phyloP scores from a whole-genome alignment of 345 rosid species.

The Excoecaria cochinchinensis region DNA sequence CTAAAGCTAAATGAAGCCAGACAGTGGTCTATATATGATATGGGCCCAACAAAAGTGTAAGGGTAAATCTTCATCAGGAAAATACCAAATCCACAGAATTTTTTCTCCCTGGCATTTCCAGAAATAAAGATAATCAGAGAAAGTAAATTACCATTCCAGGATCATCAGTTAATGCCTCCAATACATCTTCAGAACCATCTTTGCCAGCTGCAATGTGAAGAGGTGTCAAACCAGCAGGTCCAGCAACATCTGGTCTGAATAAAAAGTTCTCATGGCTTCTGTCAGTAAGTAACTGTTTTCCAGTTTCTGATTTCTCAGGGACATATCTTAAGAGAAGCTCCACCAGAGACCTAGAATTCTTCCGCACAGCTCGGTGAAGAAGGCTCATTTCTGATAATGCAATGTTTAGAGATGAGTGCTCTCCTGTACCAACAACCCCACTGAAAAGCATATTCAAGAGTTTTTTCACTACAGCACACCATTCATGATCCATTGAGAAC shows the following conservation, averaged over 20 bases:
- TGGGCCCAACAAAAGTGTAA: background rate
- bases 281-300: constrained; percentile 17
- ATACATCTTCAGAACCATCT: constrained; percentile 89
- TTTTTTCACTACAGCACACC: constrained; percentile 91
- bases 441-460: constrained; percentile 67
- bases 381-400: constrained; percentile 76
- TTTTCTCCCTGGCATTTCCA: background rate
- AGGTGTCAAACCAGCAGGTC: constrained; percentile 97
- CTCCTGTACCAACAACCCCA: constrained; percentile 65
- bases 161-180: constrained; percentile 83
- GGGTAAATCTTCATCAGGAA: background rate
- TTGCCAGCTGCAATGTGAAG: constrained; percentile 99
- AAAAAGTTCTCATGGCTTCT: constrained; percentile 36
- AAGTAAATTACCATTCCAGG: constrained; percentile 71
- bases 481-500: constrained; percentile 91
- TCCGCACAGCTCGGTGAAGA: constrained; percentile 93
- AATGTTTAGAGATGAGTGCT: constrained; percentile 46
- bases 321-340: constrained; percentile 71
- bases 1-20: background rate
- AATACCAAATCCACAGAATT: constrained; percentile 1
- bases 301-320: constrained; percentile 45
- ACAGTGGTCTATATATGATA: background rate
- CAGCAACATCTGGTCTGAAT: constrained; percentile 83
- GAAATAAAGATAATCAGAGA: constrained; percentile 7
- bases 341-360: constrained; percentile 72